phyloP scores from a whole-genome alignment of 306 rosid species.

The Coriaria nepalensis region DNA sequence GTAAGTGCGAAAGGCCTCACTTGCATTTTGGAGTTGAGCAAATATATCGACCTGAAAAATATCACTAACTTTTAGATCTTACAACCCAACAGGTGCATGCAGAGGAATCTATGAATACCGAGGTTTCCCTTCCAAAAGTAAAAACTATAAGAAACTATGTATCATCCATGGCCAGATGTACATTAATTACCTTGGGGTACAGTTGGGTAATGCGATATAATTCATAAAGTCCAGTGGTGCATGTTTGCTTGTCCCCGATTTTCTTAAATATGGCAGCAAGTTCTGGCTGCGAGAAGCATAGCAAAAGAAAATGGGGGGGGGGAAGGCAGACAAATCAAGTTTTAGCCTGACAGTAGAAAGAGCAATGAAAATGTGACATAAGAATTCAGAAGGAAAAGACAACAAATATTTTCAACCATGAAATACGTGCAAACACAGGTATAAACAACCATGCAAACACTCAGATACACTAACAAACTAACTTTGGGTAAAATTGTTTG shows the following conservation, averaged over 20 bases:
- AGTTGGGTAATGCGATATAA: slow-evolving; percentile 87
- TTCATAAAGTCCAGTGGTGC: slow-evolving; percentile 86
- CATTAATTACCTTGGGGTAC: slow-evolving; percentile 66
- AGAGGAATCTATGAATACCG: neutral
- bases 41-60: slow-evolving; percentile 83
- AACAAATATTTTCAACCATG: neutral
- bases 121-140: too few relatives aligned
- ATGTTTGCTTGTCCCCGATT: slow-evolving; percentile 98
- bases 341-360: neutral
- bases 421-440: neutral
- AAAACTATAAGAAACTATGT: too few relatives aligned
- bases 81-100: neutral
- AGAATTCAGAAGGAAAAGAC: neutral
- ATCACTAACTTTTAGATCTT: slow-evolving; percentile 9
- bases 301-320: slow-evolving; percentile 6
- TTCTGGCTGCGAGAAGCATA: slow-evolving; percentile 59
- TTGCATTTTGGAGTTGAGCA: slow-evolving; percentile 94
- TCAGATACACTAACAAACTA: too few relatives aligned
- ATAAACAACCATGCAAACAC: too few relatives aligned
- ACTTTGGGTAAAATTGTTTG: too few relatives aligned
- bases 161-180: too few relatives aligned
- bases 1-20: slow-evolving; percentile 96
- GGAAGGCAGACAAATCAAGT: slow-evolving; percentile 6
- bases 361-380: slow-evolving; percentile 3
- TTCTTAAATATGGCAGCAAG: slow-evolving; percentile 97